Conservation (phyloP, 805 yeast genomes). For the Wickerhamiella galacta region DNA sequence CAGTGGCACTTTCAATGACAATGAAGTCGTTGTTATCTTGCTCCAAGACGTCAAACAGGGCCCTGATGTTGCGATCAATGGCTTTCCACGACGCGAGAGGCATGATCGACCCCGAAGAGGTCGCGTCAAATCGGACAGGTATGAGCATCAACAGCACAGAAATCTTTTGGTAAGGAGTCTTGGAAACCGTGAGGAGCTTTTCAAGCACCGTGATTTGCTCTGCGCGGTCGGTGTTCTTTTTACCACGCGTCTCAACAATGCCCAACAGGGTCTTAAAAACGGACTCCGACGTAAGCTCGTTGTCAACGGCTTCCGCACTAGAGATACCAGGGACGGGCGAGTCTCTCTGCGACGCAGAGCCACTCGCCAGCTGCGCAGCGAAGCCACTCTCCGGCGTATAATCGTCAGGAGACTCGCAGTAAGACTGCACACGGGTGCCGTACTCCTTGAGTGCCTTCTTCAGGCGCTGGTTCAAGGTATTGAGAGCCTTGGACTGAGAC, state of each 20-base stretch:
- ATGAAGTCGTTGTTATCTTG: constrained; percentile 38
- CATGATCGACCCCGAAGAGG: constrained; percentile 50
- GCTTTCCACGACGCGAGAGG: constrained; percentile 67
- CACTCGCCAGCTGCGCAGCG: constrained; percentile 16
- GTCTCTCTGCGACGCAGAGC: constrained; percentile 21
- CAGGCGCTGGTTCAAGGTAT: constrained; percentile 74
- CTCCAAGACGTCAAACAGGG: constrained; percentile 55
- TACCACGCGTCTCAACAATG: constrained; percentile 83
- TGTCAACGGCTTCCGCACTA: no score
- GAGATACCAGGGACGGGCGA: constrained; percentile 22
- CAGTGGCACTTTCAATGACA: constrained; percentile 72
- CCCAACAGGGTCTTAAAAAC: constrained; percentile 59
- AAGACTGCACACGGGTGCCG: constrained; percentile 40
- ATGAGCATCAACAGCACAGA: constrained; percentile 64
- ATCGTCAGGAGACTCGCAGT: constrained; percentile 53
- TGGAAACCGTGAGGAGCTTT: constrained; percentile 32
- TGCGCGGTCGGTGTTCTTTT: constrained; percentile 70
- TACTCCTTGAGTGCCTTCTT: constrained; percentile 62
- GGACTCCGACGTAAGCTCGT: constrained; percentile 25
- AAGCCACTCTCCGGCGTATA: constrained; percentile 27
- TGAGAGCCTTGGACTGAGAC: constrained; percentile 68
- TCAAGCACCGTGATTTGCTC: constrained; percentile 67
- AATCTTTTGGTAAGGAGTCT: constrained; percentile 58
- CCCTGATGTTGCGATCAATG: constrained; percentile 43
- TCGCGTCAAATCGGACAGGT: constrained; percentile 75